Conservation (phyloP, 2,329 filamentous ascomycete genomes). For the Scortechinia acanthostroma region DNA sequence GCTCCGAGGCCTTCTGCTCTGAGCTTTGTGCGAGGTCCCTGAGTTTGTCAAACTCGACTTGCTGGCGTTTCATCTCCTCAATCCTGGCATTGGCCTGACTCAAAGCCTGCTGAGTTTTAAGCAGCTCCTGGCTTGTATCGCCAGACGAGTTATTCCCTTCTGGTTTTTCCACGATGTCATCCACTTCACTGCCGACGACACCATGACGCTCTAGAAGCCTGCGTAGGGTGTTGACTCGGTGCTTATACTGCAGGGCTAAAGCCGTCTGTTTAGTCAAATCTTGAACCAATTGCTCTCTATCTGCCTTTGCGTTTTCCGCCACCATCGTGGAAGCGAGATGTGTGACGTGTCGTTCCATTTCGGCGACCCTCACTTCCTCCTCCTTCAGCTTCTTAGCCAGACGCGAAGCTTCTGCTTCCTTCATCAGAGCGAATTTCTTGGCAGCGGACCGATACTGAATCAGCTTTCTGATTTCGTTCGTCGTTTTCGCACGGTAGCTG, state of each 20-base stretch:
- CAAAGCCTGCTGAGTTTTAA: slow-evolving; percentile 19
- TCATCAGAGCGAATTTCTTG: slow-evolving; percentile 50
- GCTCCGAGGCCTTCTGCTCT: slow-evolving; percentile 25
- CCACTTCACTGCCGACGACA: slow-evolving; percentile 16
- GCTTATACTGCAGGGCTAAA: slow-evolving; percentile 31
- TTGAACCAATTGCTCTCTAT: slow-evolving; percentile 27
- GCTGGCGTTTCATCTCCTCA: slow-evolving; percentile 18
- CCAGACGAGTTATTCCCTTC: slow-evolving; percentile 5
- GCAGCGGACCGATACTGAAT: slow-evolving; percentile 49
- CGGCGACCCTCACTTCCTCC: slow-evolving; percentile 32
- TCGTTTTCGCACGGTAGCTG: slow-evolving; percentile 45
- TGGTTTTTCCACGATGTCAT: slow-evolving; percentile 9
- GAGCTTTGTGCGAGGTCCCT: slow-evolving; percentile 22
- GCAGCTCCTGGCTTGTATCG: slow-evolving; percentile 13
- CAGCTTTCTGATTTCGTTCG: slow-evolving; percentile 50
- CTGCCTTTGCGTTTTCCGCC: slow-evolving; percentile 14
- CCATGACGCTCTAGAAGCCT: slow-evolving; percentile 25
- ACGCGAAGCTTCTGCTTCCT: slow-evolving; percentile 44
- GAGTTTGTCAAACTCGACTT: slow-evolving; percentile 20
- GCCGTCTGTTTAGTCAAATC: slow-evolving; percentile 31
- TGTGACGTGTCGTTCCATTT: slow-evolving; percentile 31
- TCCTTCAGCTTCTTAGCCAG: slow-evolving; percentile 39
- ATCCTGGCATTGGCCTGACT: slow-evolving; percentile 21
- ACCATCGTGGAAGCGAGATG: slow-evolving; percentile 28
- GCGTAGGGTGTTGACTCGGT: slow-evolving; percentile 25